Evolutionary conservation across 371 early-diverging fungal species (phyloP), one percentile per base, ranked within the genome.

Genomic region (Circinella umbellata): DNA sequence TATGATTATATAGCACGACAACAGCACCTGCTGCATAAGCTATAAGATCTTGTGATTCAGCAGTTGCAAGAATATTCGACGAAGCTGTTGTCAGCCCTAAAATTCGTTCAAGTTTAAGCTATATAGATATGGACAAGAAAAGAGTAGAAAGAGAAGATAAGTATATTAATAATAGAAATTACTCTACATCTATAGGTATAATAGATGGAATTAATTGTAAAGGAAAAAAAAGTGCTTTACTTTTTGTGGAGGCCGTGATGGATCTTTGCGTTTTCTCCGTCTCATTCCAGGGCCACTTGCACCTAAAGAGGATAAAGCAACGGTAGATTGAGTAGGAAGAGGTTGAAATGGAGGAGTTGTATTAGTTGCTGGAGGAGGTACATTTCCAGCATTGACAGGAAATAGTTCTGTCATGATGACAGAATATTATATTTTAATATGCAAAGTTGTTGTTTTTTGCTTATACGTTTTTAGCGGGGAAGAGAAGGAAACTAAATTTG

Each of bases 11-110:
- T 42, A 93, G 80, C 18, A 92, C 90, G 9, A 91, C 88, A 4
- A 89, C 87, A 36, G 90, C 91, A 42, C 93, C 94, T 38, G 94
- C 91, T 36, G 92, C 88, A 80, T 90, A 92, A 37, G 93, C 93
- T 36, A 92, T 81, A 57, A 91, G 69, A 76, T 88, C 90, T 7
- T 83, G 79, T 5, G 73, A 68, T 51, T 84, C 73, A 55, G 90
- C 84, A 55, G 88, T 79, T 7, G 89, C 87, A 59, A 93, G 66
- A 35, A 82, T 78, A 73, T 88, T 86, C 27, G 85, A 80, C 15
- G 83, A 84, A 37, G 79, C 84, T 5, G 89, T 81, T 4, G 91
- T 91, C 36, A 90, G 73, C 0, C 91, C 91, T 15, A 90, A 76
- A 63, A 91, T 84, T 15, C 89, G 84, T 62, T 90, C 91, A 35